phyloP scores from a whole-genome alignment of 306 rosid species.

The Prinsepia uniflora region DNA sequence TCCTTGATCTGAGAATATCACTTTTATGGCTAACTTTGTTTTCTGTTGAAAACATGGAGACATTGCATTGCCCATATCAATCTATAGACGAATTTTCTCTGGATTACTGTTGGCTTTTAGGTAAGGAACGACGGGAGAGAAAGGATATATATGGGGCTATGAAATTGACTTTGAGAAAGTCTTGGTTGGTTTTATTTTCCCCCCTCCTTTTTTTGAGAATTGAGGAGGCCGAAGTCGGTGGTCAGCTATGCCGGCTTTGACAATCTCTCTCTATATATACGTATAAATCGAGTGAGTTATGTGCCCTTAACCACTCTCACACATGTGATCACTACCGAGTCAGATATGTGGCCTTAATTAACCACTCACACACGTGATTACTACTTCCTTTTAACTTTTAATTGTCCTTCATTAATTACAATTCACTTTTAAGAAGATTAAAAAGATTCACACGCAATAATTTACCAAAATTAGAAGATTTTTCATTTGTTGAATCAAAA shows the following conservation, averaged over 20 bases:
- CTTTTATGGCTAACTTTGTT: conserved; percentile 26
- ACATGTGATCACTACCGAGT: no score
- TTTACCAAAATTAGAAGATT: no score
- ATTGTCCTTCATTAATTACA: no score
- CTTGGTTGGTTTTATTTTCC: conserved; percentile 16
- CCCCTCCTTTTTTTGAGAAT: conserved; percentile 12
- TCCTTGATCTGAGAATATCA: conserved; percentile 61
- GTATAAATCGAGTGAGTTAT: not conserved
- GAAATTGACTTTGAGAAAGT: conserved; percentile 58
- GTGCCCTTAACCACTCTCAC: conserved; percentile 8
- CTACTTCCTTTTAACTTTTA: no score
- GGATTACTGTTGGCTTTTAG: not conserved
- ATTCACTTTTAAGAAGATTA: no score
- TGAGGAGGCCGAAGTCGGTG: conserved; percentile 60
- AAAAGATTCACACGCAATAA: no score
- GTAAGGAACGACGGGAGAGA: conserved; percentile 4
- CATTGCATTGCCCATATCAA: conserved; percentile 51
- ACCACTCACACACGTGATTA: no score
- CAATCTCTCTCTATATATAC: conserved; percentile 14
- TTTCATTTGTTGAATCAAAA: no score
- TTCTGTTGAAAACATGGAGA: conserved; percentile 41
- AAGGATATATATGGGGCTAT: not conserved
- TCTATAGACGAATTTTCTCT: not conserved
- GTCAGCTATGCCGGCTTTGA: conserved; percentile 86
- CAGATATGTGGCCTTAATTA: no score